phyloP scores from a whole-genome alignment of 2,329 filamentous ascomycete species.

The Talaromyces atroroseus region DNA sequence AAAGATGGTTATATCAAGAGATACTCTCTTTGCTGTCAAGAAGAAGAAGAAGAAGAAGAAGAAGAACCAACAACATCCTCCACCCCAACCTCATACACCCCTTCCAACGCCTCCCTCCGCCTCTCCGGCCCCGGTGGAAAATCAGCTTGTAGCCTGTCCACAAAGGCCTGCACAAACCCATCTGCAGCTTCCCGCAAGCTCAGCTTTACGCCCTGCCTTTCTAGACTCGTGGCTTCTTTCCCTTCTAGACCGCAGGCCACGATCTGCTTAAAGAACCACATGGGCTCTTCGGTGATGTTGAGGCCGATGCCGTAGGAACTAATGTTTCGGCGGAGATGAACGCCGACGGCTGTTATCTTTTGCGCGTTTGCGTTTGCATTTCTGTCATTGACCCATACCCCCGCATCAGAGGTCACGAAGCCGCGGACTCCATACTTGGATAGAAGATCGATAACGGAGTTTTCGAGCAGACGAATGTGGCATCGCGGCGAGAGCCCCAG shows the following conservation, averaged over 20 bases:
- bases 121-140: slow-evolving; percentile 3
- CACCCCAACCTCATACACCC: slow-evolving; percentile 33
- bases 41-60: background rate
- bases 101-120: slow-evolving; percentile 3
- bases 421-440: slow-evolving; percentile 55
- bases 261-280: slow-evolving; percentile 65
- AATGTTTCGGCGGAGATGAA: slow-evolving; percentile 81
- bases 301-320: slow-evolving; percentile 79
- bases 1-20: too few relatives aligned
- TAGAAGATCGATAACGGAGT: slow-evolving; percentile 65
- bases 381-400: slow-evolving; percentile 64
- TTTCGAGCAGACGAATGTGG: slow-evolving; percentile 75
- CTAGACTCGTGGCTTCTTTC: slow-evolving; percentile 70
- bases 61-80: slow-evolving; percentile 28
- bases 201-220: slow-evolving; percentile 41
- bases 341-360: slow-evolving; percentile 87
- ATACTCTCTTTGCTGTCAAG: too few relatives aligned
- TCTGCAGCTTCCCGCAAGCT: slow-evolving; percentile 35
- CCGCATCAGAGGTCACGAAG: slow-evolving; percentile 67
- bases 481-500: slow-evolving; percentile 64
- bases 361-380: slow-evolving; percentile 16
- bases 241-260: slow-evolving; percentile 84
- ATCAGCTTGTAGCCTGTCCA: slow-evolving; percentile 25
- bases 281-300: slow-evolving; percentile 51
- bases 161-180: slow-evolving; percentile 35